These are phyloP conservation scores for Lizonia empirigonia DNA, from an alignment of 2,329 filamentous ascomycete genomes.

Conservation along the genomic window DNA sequence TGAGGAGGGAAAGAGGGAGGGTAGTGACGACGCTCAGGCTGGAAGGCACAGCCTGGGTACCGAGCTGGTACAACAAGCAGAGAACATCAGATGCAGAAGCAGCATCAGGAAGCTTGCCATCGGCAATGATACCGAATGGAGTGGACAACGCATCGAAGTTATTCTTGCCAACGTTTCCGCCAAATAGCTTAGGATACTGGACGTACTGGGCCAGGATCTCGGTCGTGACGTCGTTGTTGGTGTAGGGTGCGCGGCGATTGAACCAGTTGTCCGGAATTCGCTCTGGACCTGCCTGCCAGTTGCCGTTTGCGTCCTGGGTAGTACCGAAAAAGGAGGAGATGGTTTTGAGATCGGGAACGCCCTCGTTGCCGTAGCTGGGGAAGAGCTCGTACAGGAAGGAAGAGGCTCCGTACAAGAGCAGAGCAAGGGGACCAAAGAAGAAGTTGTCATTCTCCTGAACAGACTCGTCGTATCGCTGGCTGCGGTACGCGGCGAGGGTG, in stretches of 20 bases:
- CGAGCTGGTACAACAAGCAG: conserved; percentile 55
- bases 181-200: conserved; percentile 52
- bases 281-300: conserved; percentile 31
- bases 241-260: conserved; percentile 42
- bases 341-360: conserved; percentile 23
- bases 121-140: conserved; percentile 46
- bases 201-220: conserved; percentile 53
- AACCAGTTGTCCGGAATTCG: conserved; percentile 52
- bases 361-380: conserved; percentile 37
- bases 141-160: conserved; percentile 47
- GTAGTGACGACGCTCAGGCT: conserved; percentile 22
- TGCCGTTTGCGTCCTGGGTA: conserved; percentile 18
- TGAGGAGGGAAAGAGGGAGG: conserved; percentile 18
- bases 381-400: conserved; percentile 54
- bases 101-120: conserved; percentile 45
- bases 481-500: conserved; percentile 47
- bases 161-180: conserved; percentile 49
- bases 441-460: conserved; percentile 49
- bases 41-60: conserved; percentile 46
- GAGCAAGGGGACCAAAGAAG: conserved; percentile 50
- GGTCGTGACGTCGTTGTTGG: conserved; percentile 41
- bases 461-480: conserved; percentile 50
- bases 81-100: conserved; percentile 34
- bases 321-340: conserved; percentile 50
- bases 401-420: conserved; percentile 52